Evolutionary conservation across 1,139 yeast genomes (phyloP).

Genomic region (Magnusiomyces tetraspermus): DNA sequence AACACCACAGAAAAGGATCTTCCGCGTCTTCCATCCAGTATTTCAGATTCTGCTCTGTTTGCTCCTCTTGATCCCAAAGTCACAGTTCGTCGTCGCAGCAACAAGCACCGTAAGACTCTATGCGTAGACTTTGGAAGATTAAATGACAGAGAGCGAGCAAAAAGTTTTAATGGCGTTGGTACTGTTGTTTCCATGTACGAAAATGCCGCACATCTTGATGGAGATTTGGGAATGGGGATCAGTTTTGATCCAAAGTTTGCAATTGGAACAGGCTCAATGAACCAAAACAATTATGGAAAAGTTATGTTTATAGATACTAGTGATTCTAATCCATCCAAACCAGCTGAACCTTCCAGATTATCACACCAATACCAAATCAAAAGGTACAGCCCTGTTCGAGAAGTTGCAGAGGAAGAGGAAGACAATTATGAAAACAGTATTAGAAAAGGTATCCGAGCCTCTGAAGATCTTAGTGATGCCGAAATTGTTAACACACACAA

Average conservation of each 20-base stretch:
- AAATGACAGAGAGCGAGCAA: no score
- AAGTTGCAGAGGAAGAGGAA: not conserved
- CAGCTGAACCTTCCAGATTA: not conserved
- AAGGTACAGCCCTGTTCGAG: not conserved
- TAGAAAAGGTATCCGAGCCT: no score
- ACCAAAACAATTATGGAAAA: no score
- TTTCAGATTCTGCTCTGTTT: not conserved
- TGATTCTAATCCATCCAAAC: no score
- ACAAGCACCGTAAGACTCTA: not conserved
- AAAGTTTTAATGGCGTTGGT: no score
- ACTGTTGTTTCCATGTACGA: no score
- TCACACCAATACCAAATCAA: not conserved
- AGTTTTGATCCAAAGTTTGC: not conserved
- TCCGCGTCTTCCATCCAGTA: not conserved
- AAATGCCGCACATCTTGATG: not conserved
- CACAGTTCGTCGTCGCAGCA: not conserved
- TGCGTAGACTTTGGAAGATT: not conserved
- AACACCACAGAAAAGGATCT: not conserved
- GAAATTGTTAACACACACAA: no score
- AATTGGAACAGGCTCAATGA: not conserved
- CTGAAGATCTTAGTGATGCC: no score
- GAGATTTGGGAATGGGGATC: not conserved
- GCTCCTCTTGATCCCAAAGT: not conserved
- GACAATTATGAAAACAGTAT: not conserved
- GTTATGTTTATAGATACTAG: no score